A percentile compares a stretch with the other conserved stretches of the same genome.
Conservation (phyloP, 345 rosid species). For the Populus deltoides region DNA sequence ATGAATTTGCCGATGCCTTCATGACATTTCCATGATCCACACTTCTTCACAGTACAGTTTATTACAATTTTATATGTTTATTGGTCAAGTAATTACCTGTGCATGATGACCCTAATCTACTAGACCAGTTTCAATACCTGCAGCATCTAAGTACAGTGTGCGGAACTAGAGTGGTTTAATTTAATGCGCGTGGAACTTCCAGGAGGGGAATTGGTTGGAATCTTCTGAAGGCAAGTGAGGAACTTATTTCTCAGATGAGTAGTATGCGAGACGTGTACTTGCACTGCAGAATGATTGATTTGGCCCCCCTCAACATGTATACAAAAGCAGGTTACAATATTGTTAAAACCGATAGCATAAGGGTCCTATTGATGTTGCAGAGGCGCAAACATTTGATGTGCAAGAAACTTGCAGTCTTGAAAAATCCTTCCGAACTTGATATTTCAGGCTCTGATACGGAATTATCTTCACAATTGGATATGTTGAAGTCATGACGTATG, state of each 20-base stretch:
- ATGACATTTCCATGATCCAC: background rate
- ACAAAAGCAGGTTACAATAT: slow-evolving; percentile 75
- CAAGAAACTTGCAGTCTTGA: slow-evolving; percentile 54
- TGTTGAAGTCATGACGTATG: slow-evolving; percentile 15
- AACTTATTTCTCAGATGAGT: slow-evolving; percentile 61
- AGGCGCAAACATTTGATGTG: slow-evolving; percentile 92
- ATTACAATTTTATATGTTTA: background rate
- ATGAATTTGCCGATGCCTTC: background rate
- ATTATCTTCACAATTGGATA: slow-evolving; percentile 32
- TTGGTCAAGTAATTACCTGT: background rate
- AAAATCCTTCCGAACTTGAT: slow-evolving; percentile 24
- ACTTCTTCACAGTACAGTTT: background rate
- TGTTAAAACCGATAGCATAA: slow-evolving; percentile 63
- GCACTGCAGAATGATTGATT: slow-evolving; percentile 91
- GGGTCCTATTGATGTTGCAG: slow-evolving; percentile 70
- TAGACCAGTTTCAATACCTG: background rate
- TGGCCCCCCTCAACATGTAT: slow-evolving; percentile 85
- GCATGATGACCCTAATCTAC: background rate
- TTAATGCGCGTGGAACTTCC: slow-evolving; percentile 20
- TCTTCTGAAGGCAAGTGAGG: slow-evolving; percentile 89
- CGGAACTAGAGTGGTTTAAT: background rate
- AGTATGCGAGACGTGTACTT: slow-evolving; percentile 62
- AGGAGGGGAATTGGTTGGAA: slow-evolving; percentile 95
- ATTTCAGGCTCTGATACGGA: slow-evolving; percentile 36
- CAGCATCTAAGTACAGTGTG: background rate